Evolutionary conservation across 2,329 filamentous ascomycete species (phyloP).

Genomic region (Arthrobotrys conoides): DNA sequence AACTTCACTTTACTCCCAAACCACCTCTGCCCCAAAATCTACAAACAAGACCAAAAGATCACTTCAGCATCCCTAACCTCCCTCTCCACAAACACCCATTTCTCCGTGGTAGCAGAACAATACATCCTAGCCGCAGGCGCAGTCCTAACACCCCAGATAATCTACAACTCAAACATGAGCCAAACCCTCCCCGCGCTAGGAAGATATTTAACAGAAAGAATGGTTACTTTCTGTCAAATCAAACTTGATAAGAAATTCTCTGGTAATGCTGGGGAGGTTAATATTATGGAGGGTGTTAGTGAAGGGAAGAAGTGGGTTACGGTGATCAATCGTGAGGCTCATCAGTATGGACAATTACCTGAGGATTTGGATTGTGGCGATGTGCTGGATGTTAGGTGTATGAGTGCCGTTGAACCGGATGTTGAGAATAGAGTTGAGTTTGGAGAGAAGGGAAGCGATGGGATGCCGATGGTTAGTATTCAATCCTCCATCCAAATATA

Average conservation of each 20-base stretch:
- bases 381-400: conserved; percentile 63
- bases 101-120: conserved; percentile 62
- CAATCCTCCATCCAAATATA: too few relatives aligned
- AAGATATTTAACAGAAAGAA: conserved; percentile 64
- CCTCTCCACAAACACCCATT: conserved; percentile 52
- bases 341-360: conserved; percentile 63
- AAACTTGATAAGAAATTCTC: conserved; percentile 60
- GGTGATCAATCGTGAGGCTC: conserved; percentile 64
- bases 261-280: conserved; percentile 28
- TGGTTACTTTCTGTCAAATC: conserved; percentile 64
- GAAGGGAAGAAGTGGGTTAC: conserved; percentile 63
- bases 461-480: conserved; percentile 62
- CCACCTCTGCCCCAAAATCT: conserved; percentile 57
- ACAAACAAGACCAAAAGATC: conserved; percentile 25
- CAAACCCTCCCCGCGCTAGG: conserved; percentile 59
- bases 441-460: conserved; percentile 62
- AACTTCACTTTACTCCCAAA: conserved; percentile 60
- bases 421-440: conserved; percentile 59
- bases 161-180: conserved; percentile 59
- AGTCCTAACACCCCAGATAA: conserved; percentile 64
- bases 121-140: conserved; percentile 64
- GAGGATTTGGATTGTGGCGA: conserved; percentile 62
- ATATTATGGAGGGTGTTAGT: conserved; percentile 60
- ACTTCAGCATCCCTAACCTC: conserved; percentile 44
- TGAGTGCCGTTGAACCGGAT: conserved; percentile 58